Conservation (phyloP, 208 protist genomes). For the Sergeia podlipaevii region DNA sequence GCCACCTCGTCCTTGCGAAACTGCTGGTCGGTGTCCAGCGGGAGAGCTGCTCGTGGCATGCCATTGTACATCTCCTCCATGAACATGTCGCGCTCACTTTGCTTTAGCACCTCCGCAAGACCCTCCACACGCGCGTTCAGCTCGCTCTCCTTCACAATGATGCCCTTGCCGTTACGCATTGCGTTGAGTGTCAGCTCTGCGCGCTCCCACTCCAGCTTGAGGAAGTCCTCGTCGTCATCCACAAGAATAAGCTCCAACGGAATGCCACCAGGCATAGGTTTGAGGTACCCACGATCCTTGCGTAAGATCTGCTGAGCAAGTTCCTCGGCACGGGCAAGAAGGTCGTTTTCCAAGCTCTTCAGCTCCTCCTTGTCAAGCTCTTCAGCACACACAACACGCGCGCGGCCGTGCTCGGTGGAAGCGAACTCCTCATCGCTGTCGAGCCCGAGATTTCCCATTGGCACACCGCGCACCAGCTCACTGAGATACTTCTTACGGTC, state of each 20-base stretch:
- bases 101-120: slow-evolving; percentile 36
- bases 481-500: slow-evolving; percentile 19
- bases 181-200: slow-evolving; percentile 8
- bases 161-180: slow-evolving; percentile 27
- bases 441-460: slow-evolving; percentile 9
- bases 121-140: slow-evolving; percentile 41
- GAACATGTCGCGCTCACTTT: slow-evolving; percentile 26
- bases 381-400: slow-evolving; percentile 13
- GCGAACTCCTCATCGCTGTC: slow-evolving; percentile 15
- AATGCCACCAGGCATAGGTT: slow-evolving; percentile 17
- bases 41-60: slow-evolving; percentile 5
- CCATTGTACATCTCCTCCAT: slow-evolving; percentile 14
- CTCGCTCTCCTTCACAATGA: slow-evolving; percentile 14
- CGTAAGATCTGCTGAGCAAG: slow-evolving; percentile 16
- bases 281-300: slow-evolving; percentile 16
- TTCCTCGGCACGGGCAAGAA: slow-evolving; percentile 17
- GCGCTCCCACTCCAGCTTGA: slow-evolving; percentile 18
- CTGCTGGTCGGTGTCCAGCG: slow-evolving; percentile 18
- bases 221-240: slow-evolving; percentile 19
- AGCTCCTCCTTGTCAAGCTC: slow-evolving; percentile 22
- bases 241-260: slow-evolving; percentile 12
- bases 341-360: slow-evolving; percentile 4
- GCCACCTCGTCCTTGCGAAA: slow-evolving; percentile 34
- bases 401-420: slow-evolving; percentile 12
- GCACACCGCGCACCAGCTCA: slow-evolving; percentile 16